Evolutionary conservation across 176 grass and related monocot genomes (phyloP).

Genomic region (Tillandsia fasciculata): DNA sequence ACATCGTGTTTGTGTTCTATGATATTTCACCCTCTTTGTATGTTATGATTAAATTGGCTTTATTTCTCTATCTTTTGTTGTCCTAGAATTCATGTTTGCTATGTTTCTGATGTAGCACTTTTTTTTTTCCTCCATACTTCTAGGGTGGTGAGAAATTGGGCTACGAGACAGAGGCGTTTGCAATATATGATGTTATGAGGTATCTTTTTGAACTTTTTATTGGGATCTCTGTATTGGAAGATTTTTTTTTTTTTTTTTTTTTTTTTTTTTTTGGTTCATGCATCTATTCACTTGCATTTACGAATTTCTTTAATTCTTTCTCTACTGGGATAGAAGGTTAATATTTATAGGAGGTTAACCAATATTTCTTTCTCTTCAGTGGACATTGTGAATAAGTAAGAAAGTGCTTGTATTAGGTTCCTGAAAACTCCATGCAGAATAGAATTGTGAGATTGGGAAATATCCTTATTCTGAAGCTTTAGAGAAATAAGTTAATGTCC

Average conservation of each 20-base stretch:
- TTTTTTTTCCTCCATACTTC: conserved; percentile 6
- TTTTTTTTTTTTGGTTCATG: neutral
- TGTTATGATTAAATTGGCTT: neutral
- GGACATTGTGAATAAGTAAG: too few species aligned
- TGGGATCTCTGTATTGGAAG: conserved; percentile 4
- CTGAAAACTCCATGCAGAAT: too few species aligned
- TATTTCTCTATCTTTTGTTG: neutral
- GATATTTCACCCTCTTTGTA: neutral
- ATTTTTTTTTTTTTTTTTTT: too few species aligned
- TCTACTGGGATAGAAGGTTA: neutral
- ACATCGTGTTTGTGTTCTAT: neutral
- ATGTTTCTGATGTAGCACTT: neutral
- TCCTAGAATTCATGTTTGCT: conserved; percentile 22
- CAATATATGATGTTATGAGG: conserved; percentile 94
- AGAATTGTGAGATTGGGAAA: too few species aligned
- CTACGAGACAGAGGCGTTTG: conserved; percentile 90
- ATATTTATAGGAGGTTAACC: neutral
- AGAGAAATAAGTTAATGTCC: too few species aligned
- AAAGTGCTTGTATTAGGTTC: too few species aligned
- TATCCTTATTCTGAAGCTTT: too few species aligned
- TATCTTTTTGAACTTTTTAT: conserved; percentile 16
- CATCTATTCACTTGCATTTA: neutral
- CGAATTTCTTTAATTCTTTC: neutral
- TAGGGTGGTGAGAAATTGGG: conserved; percentile 89
- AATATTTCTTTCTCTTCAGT: too few species aligned